Evolutionary conservation across 2,329 filamentous ascomycete species (phyloP).

Genomic region (Rhynchosporium graminicola): DNA sequence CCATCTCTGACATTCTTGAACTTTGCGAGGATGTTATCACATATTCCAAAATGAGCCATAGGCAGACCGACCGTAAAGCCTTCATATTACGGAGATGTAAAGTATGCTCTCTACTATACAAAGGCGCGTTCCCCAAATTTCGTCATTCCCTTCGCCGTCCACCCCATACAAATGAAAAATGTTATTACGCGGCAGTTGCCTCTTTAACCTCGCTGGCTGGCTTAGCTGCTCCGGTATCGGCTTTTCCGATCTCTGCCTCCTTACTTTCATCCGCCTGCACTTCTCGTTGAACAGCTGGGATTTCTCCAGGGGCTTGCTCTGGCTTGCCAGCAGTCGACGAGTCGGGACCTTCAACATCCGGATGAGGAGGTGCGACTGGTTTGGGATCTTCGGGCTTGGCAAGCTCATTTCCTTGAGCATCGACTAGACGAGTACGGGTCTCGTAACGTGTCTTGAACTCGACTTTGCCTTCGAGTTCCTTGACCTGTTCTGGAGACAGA

Average conservation of each 20-base stretch:
- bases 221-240: slow-evolving; percentile 49
- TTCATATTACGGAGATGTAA: slow-evolving; percentile 8
- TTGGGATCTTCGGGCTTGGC: slow-evolving; percentile 28
- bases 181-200: slow-evolving; percentile 43
- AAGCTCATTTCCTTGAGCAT: slow-evolving; percentile 77
- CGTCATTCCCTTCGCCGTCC: slow-evolving; percentile 12
- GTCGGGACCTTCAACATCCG: slow-evolving; percentile 56
- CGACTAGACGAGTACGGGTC: slow-evolving; percentile 84
- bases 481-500: slow-evolving; percentile 79
- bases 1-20: not conserved
- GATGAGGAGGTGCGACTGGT: slow-evolving; percentile 40
- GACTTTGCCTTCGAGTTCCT: slow-evolving; percentile 84
- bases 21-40: not conserved
- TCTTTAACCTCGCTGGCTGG: slow-evolving; percentile 65
- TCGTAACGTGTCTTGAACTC: slow-evolving; percentile 95
- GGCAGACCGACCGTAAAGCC: slow-evolving; percentile 8
- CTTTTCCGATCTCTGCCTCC: slow-evolving; percentile 56
- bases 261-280: slow-evolving; percentile 57
- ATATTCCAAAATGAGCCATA: not conserved
- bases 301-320: slow-evolving; percentile 44
- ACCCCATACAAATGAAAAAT: slow-evolving; percentile 31
- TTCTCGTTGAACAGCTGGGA: slow-evolving; percentile 42
- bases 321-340: slow-evolving; percentile 54
- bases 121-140: slow-evolving; percentile 13
- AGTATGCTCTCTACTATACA: slow-evolving; percentile 13